Percentiles rank a stretch among this genome's conserved stretches.
These are phyloP conservation scores for Clonostachys sp. DNA, from an alignment of 2,329 filamentous ascomycete species.

Conservation along the genomic window DNA sequence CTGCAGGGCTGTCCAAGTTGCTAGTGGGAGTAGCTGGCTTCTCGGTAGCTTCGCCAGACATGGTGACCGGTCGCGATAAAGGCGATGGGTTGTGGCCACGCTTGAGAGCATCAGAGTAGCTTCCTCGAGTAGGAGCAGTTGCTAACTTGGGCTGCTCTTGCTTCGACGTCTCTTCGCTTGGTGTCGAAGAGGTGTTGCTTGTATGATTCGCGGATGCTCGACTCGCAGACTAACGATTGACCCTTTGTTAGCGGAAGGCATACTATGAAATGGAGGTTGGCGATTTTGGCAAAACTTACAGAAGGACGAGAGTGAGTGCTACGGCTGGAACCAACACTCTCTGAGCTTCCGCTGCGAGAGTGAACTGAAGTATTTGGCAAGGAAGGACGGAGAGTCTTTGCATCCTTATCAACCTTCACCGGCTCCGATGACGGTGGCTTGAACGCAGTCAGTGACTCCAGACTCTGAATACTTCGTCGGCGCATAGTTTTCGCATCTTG, in stretches of 20 bases:
- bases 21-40: constrained; percentile 24
- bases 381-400: constrained; percentile 32
- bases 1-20: constrained; percentile 62
- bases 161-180: constrained; percentile 15
- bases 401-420: constrained; percentile 25
- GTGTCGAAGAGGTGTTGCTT: constrained; percentile 41
- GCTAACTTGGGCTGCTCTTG: constrained; percentile 50
- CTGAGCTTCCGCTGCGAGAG: constrained; percentile 54
- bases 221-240: constrained; percentile 51
- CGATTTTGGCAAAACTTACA: constrained; percentile 44
- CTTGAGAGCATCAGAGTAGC: constrained; percentile 63
- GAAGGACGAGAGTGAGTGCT: constrained; percentile 58
- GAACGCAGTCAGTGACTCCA: constrained; percentile 27
- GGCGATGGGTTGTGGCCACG: constrained; percentile 65
- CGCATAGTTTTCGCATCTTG: constrained; percentile 74
- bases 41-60: constrained; percentile 47
- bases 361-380: constrained; percentile 13
- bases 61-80: constrained; percentile 65
- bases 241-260: constrained; percentile 40
- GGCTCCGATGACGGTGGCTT: constrained; percentile 6
- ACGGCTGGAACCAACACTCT: constrained; percentile 56
- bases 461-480: constrained; percentile 75
- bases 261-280: constrained; percentile 11
- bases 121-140: constrained; percentile 56
- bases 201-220: constrained; percentile 50